Evolutionary conservation across 2,329 filamentous ascomycete species (phyloP).

Genomic region (Fusarium bactridioides): DNA sequence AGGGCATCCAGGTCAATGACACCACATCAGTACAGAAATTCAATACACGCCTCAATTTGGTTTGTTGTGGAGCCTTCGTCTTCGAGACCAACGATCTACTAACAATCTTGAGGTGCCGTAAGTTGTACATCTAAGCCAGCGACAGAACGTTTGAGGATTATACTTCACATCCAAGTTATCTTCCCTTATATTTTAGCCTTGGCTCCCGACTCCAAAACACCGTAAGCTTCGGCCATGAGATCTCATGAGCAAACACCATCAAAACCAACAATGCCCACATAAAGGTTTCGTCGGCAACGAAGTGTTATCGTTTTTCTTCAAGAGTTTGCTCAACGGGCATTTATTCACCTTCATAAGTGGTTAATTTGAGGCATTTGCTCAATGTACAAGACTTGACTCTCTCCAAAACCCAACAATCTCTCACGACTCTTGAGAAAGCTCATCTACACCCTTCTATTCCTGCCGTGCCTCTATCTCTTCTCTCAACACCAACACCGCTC

Average conservation of each 20-base stretch:
- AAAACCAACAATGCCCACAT: neutral
- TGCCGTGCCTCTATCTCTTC: too few species aligned
- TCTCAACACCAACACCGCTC: too few species aligned
- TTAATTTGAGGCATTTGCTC: fast-evolving
- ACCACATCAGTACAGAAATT: too few species aligned
- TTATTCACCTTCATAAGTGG: neutral
- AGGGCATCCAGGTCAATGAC: too few species aligned
- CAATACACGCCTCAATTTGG: too few species aligned
- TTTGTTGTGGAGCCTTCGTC: too few species aligned
- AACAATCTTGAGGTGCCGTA: too few species aligned
- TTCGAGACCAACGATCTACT: too few species aligned
- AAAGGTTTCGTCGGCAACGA: neutral
- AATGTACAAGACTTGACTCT: neutral
- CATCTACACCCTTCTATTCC: neutral
- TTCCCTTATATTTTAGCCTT: fast-evolving
- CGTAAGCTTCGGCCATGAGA: fast-evolving
- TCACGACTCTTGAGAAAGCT: too few species aligned
- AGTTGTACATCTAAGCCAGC: too few species aligned
- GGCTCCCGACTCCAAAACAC: fast-evolving
- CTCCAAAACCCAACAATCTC: neutral
- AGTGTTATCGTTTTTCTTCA: neutral
- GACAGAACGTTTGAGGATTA: neutral
- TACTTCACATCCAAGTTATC: neutral
- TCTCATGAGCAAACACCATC: neutral
- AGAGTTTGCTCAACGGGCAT: fast-evolving